Conservation (phyloP, 805 yeast species). For the Middelhovenomyces tepae region DNA sequence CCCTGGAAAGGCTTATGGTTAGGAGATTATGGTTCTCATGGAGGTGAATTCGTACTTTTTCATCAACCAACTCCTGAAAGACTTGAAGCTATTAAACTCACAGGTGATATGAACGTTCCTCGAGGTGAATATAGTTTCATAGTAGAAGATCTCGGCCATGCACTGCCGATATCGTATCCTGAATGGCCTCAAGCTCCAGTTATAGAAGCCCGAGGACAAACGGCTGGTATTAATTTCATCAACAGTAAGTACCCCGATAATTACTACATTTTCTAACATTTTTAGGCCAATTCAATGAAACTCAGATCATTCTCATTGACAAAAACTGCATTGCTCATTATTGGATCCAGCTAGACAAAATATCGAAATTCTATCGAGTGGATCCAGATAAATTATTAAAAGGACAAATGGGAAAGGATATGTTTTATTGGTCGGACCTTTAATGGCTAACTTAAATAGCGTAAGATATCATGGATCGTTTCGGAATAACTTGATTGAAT, state of each 20-base stretch:
- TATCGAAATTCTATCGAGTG: conserved; percentile 2
- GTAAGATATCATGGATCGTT: too few species aligned
- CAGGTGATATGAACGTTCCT: conserved; percentile 20
- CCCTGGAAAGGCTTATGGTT: conserved; percentile 25
- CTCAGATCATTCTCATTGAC: too few species aligned
- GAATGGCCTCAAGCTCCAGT: conserved; percentile 2
- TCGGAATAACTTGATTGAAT: too few species aligned
- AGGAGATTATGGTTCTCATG: conserved; percentile 14
- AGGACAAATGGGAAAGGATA: too few species aligned
- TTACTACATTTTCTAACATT: too few species aligned
- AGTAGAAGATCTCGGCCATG: conserved; percentile 15
- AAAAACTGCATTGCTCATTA: too few species aligned
- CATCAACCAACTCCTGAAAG: conserved; percentile 18
- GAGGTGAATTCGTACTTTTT: conserved; percentile 18
- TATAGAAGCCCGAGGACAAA: conserved; percentile 1
- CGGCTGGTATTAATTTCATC: conserved; percentile 3
- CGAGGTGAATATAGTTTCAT: conserved; percentile 21
- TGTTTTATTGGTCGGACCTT: too few species aligned
- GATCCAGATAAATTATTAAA: not conserved
- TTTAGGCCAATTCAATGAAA: too few species aligned
- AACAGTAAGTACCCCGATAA: conserved; percentile 5
- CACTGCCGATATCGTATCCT: conserved; percentile 2
- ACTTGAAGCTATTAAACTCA: conserved; percentile 23
- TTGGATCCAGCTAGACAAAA: not conserved
- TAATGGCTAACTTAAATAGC: too few species aligned